Base-by-base conservation (phyloP, 1,284 basidiomycete genomes). In the Ceraceosorus guamensis region DNA sequence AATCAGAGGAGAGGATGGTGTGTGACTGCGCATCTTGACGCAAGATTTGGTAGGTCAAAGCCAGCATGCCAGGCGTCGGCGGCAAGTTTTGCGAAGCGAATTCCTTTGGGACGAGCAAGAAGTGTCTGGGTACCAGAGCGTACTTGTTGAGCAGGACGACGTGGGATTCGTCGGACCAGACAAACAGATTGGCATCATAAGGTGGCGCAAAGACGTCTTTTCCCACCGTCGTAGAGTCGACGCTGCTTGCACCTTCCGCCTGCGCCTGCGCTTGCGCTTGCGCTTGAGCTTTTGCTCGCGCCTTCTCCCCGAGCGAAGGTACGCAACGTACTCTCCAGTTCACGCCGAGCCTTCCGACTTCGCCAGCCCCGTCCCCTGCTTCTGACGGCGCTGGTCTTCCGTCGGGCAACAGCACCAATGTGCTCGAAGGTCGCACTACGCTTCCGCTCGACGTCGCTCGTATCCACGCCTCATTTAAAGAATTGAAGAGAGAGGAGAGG, bases 121-220 rank as follows among this genome's bases (percentile, higher is more conserved):
- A 71, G 55, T 76, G 74, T n/a, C 61, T 53, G 2, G 73, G 71
- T 8, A 75, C 62, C 0, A 76, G 68, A 50, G 67, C 70, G 50
- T 64, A 76, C 54, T 76, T 76, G 63, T 76, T 76, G 13, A 76
- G 61, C 57, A 55, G 48, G 8, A 14, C 2, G 30, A 51, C 33
- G 66, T 64, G 46, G 68, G 64, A 16, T 73, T 61, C 16, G 54
- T 56, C 3, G 67, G 47, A 41, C 68, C 65, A 35, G 59, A 75
- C 72, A 6, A 65, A 59, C 14, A 75, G 56, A 43, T 73, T 67
- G 7, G 69, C 63, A n/a, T 74, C 70, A 48, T 76, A 76, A 2
- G 74, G 74, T 31, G 74, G 72, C 0, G 73, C 67, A 55, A 76
- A 76, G 5, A 73, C 70, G 45, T 76, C 74, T 1, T 35, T 24